Conservation (phyloP, 2,329 filamentous ascomycete species). For the Xylaria hypoxylon region DNA sequence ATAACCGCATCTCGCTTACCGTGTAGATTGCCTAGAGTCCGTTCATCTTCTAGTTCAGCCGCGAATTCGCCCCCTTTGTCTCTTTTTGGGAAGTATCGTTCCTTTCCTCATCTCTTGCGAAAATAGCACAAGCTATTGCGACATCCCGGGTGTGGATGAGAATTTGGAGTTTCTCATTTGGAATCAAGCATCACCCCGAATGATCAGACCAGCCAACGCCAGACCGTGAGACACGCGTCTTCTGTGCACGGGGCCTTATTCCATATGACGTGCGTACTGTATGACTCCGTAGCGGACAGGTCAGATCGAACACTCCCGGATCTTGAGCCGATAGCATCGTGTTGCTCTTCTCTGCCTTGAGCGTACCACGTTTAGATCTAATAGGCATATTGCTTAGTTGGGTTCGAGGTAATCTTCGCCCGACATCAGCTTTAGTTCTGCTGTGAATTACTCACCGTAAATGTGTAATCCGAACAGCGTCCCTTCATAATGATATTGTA, state of each 20-base stretch:
- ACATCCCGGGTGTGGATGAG: constrained; percentile 1
- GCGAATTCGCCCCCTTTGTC: constrained; percentile 25
- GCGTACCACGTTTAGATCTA: background rate
- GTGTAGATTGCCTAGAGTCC: constrained; percentile 19
- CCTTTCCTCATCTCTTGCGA: constrained; percentile 21
- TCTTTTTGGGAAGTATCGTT: constrained; percentile 5
- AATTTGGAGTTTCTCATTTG: constrained; percentile 1
- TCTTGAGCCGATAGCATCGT: background rate
- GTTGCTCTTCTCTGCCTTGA: constrained; percentile 8
- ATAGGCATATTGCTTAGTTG: background rate
- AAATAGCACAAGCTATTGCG: constrained; percentile 26
- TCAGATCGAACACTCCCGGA: background rate
- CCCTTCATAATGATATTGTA: background rate
- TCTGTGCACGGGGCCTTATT: constrained; percentile 12
- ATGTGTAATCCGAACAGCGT: background rate
- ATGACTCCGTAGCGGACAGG: background rate
- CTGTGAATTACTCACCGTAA: background rate
- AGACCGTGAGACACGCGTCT: constrained; percentile 4
- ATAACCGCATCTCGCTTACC: constrained; percentile 31
- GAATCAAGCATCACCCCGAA: constrained; percentile 9
- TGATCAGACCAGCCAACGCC: background rate
- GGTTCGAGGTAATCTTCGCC: background rate
- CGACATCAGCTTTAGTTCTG: background rate
- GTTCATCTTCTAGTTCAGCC: constrained; percentile 21
- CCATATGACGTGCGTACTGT: background rate